Evolutionary conservation across 2,329 filamentous ascomycete species (phyloP).

Genomic region (Daldinia sp.): DNA sequence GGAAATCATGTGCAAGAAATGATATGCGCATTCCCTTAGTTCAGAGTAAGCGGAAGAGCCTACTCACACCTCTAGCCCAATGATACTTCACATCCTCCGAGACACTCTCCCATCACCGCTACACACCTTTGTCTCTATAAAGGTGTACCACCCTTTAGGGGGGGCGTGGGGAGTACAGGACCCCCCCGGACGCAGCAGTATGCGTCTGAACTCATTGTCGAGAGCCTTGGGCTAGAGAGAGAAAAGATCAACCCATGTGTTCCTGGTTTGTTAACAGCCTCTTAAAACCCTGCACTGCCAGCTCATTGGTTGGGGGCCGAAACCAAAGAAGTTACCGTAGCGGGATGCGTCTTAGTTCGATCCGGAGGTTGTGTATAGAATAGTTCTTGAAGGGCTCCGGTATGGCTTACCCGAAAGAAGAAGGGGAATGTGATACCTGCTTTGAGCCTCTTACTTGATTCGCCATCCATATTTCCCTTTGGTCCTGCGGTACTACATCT

Average conservation of each 20-base stretch:
- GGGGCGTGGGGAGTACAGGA: conserved; percentile 31
- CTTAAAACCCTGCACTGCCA: conserved; percentile 34
- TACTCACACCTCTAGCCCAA: conserved; percentile 39
- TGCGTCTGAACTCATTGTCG: conserved; percentile 32
- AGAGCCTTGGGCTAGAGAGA: conserved; percentile 30
- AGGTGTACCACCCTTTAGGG: conserved; percentile 18
- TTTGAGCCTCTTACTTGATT: conserved; percentile 29
- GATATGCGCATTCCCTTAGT: conserved; percentile 42
- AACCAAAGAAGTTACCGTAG: conserved; percentile 36
- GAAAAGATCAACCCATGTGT: conserved; percentile 36
- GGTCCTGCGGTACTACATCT: conserved; percentile 37
- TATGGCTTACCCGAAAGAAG: conserved; percentile 2
- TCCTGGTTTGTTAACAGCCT: conserved; percentile 47
- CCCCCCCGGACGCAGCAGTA: conserved; percentile 27
- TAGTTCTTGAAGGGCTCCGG: conserved; percentile 31
- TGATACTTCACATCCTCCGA: conserved; percentile 33
- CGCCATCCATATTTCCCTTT: conserved; percentile 8
- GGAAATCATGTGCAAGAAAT: conserved; percentile 45
- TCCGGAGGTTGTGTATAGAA: conserved; percentile 35
- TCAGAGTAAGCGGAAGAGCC: conserved; percentile 38
- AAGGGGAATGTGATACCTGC: conserved; percentile 23
- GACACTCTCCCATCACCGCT: conserved; percentile 30
- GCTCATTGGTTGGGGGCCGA: conserved; percentile 44
- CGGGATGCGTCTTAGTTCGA: conserved; percentile 41
- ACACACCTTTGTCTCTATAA: conserved; percentile 25